Conservation (phyloP, 768 basidiomycete genomes). For the Pisolithus sp. region DNA sequence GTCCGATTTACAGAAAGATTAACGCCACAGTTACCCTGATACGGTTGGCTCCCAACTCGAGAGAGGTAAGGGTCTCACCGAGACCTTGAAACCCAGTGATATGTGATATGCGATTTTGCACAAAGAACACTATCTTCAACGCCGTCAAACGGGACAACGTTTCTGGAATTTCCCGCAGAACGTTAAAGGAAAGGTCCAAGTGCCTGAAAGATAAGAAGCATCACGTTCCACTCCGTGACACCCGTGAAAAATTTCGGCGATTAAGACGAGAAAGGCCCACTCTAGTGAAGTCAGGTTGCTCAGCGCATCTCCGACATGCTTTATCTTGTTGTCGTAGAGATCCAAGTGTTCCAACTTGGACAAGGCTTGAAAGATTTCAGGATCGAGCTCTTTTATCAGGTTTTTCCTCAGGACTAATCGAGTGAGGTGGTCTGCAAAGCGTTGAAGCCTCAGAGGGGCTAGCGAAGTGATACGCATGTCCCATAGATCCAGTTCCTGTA, state of each 20-base stretch:
- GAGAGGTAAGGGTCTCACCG: conserved; percentile 57
- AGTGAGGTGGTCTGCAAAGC: conserved; percentile 66
- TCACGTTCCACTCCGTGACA: not conserved
- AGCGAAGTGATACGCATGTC: conserved; percentile 73
- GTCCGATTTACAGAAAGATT: not conserved
- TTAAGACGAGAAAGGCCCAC: conserved; percentile 35
- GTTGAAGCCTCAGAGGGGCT: conserved; percentile 55
- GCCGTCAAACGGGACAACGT: conserved; percentile 49
- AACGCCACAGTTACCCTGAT: conserved; percentile 52
- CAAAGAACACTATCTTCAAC: conserved; percentile 81
- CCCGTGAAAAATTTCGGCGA: not conserved
- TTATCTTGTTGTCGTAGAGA: conserved; percentile 93
- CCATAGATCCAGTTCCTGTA: conserved; percentile 80
- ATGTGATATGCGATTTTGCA: conserved; percentile 89
- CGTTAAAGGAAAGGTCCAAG: conserved; percentile 94
- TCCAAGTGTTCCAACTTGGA: conserved; percentile 81
- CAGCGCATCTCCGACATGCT: conserved; percentile 61
- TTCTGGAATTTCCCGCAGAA: conserved; percentile 67
- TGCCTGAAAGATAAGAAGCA: conserved; percentile 38
- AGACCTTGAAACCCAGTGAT: conserved; percentile 61
- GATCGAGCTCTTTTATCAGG: conserved; percentile 64
- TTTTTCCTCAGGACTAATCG: conserved; percentile 86
- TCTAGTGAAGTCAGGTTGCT: conserved; percentile 46
- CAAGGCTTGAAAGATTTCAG: conserved; percentile 61
- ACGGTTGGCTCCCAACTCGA: conserved; percentile 92